These are phyloP conservation scores for Silene vulgaris DNA, from an alignment of 179 eudicot species.

Conservation along the genomic window DNA sequence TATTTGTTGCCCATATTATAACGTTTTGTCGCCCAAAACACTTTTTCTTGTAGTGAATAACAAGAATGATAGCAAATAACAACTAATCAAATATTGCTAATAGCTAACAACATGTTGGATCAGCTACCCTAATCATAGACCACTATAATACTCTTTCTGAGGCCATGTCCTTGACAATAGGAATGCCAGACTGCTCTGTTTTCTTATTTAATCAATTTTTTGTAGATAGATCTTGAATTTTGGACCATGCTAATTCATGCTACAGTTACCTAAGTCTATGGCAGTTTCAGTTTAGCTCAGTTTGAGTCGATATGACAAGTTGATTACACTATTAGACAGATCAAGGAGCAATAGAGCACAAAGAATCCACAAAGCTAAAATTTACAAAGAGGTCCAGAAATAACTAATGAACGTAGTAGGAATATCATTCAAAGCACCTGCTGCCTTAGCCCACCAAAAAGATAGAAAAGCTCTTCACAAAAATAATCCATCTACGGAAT, in stretches of 20 bases:
- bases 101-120: not conserved
- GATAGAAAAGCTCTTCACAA: not conserved
- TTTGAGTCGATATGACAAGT: not conserved
- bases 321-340: not conserved
- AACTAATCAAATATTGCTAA: not conserved
- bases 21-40: too few species aligned
- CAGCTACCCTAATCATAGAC: not conserved
- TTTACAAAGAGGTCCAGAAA: not conserved
- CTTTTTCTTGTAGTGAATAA: too few species aligned
- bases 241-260: not conserved
- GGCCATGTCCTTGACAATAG: not conserved
- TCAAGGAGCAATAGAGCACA: not conserved
- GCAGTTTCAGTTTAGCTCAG: not conserved
- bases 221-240: not conserved
- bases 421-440: not conserved
- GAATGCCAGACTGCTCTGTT: not conserved
- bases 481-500: not conserved
- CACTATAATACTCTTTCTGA: not conserved
- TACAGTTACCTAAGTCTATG: not conserved
- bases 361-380: not conserved
- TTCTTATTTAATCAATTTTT: not conserved
- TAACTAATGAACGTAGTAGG: not conserved
- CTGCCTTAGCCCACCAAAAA: not conserved
- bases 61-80: not conserved
- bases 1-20: too few species aligned